These are phyloP conservation scores for Angomonas ambiguus DNA, from an alignment of 208 protist species.

Conservation along the genomic window DNA sequence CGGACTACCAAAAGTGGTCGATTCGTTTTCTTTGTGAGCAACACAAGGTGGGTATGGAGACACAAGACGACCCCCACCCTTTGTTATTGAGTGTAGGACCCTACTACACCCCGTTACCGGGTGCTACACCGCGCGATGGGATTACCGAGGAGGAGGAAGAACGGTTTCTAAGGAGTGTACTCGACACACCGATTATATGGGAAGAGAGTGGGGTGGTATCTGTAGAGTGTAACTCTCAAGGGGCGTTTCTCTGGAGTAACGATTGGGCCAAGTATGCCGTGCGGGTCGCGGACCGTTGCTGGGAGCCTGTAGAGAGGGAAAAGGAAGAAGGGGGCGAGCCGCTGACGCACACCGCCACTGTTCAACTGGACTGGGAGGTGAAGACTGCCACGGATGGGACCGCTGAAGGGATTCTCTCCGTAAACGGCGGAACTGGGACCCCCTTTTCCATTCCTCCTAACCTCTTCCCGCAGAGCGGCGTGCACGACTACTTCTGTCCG, in stretches of 20 bases:
- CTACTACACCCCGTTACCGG: constrained; percentile 37
- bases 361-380: background rate
- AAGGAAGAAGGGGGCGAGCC: background rate
- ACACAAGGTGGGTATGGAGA: background rate
- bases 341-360: background rate
- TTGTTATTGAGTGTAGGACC: constrained; percentile 70
- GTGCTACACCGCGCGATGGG: too few species aligned
- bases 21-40: constrained; percentile 37
- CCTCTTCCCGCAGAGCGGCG: constrained; percentile 13
- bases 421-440: background rate
- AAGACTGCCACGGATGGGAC: background rate
- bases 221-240: constrained; percentile 46
- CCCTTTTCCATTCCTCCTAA: constrained; percentile 6
- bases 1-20: constrained; percentile 45
- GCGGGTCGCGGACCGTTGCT: constrained; percentile 7
- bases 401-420: background rate
- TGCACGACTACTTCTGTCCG: constrained; percentile 31
- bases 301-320: too few species aligned
- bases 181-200: constrained; percentile 80
- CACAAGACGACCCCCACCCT: constrained; percentile 32
- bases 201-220: constrained; percentile 66
- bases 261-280: constrained; percentile 51
- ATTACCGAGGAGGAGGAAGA: constrained; percentile 36
- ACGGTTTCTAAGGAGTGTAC: constrained; percentile 48
- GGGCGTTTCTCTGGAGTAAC: constrained; percentile 73